Conservation (phyloP, 129 eudicot genomes). For the Saposhnikovia divaricata region DNA sequence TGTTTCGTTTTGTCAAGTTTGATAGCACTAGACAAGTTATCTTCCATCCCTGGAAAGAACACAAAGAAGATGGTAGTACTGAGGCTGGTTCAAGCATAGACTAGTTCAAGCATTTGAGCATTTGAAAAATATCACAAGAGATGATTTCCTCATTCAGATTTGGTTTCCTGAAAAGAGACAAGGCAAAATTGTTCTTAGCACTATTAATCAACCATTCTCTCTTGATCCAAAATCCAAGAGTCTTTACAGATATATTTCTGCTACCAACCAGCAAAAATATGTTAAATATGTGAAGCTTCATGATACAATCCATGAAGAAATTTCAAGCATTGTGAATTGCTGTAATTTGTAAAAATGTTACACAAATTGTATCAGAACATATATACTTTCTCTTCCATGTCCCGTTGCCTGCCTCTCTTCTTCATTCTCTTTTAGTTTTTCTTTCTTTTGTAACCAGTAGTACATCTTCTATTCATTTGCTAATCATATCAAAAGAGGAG, state of each 20-base stretch:
- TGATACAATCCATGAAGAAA: neutral
- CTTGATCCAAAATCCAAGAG: slow-evolving; percentile 33
- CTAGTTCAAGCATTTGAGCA: slow-evolving; percentile 43
- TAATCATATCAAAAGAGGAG: neutral
- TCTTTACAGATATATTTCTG: slow-evolving; percentile 58
- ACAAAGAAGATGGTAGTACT: slow-evolving; percentile 24
- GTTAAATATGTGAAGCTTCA: neutral
- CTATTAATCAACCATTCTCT: slow-evolving; percentile 47
- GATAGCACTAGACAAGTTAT: neutral
- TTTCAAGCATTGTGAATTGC: neutral
- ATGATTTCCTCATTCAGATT: slow-evolving; percentile 64
- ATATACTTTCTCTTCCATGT: no score
- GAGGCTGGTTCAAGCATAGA: slow-evolving; percentile 28
- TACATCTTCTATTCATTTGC: neutral
- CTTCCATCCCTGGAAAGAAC: neutral
- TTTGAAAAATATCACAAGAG: slow-evolving; percentile 39
- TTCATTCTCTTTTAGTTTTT: neutral
- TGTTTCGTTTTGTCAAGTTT: neutral
- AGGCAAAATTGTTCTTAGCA: slow-evolving; percentile 47
- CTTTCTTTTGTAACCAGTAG: neutral
- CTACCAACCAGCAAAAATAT: slow-evolving; percentile 10
- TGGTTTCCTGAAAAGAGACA: slow-evolving; percentile 68
- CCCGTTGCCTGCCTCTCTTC: no score
- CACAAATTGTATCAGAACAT: no score
- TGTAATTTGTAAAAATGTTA: neutral